Conservation (phyloP, 768 basidiomycete genomes). For the Russula dissimulans region DNA sequence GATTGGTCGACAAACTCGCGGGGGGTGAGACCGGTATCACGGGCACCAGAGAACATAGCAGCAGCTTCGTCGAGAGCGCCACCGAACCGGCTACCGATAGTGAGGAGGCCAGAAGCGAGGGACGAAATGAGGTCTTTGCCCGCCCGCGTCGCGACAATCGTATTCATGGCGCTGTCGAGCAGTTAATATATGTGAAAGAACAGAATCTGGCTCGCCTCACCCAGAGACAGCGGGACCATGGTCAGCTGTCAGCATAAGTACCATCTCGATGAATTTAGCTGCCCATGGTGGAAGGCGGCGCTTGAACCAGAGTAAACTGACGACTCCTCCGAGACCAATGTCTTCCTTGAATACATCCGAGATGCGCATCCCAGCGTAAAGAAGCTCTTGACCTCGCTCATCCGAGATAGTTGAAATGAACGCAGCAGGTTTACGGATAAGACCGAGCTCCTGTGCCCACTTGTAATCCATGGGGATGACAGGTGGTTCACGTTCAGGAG, state of each 20-base stretch:
- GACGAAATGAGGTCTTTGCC: slow-evolving; percentile 98
- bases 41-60: slow-evolving; percentile 86
- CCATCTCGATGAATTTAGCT: slow-evolving; percentile 99
- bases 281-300: slow-evolving; percentile 86
- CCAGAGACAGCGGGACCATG: slow-evolving; percentile 97
- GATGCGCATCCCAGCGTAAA: slow-evolving; percentile 99
- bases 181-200: slow-evolving; percentile 1
- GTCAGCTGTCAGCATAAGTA: slow-evolving; percentile 97
- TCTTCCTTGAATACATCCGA: slow-evolving; percentile 98
- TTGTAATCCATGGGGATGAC: slow-evolving; percentile 99
- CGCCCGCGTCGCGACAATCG: slow-evolving; percentile 97
- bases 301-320: slow-evolving; percentile 97
- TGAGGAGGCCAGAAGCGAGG: slow-evolving; percentile 89
- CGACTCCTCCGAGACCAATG: slow-evolving; percentile 94
- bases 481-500: slow-evolving; percentile 80
- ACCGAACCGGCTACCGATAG: slow-evolving; percentile 97
- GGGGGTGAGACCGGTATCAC: slow-evolving; percentile 89
- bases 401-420: slow-evolving; percentile 99
- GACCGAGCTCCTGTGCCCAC: slow-evolving; percentile 97
- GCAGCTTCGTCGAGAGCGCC: slow-evolving; percentile 98
- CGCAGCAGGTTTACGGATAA: slow-evolving; percentile 97
- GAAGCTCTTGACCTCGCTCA: slow-evolving; percentile 95
- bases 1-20: slow-evolving; percentile 95
- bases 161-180: slow-evolving; percentile 80
- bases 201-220: slow-evolving; percentile 18